A percentile compares a stretch with the other conserved stretches of the same genome.
Conservation (phyloP, 2,329 filamentous ascomycete species). For the Fusarium equiseti region DNA sequence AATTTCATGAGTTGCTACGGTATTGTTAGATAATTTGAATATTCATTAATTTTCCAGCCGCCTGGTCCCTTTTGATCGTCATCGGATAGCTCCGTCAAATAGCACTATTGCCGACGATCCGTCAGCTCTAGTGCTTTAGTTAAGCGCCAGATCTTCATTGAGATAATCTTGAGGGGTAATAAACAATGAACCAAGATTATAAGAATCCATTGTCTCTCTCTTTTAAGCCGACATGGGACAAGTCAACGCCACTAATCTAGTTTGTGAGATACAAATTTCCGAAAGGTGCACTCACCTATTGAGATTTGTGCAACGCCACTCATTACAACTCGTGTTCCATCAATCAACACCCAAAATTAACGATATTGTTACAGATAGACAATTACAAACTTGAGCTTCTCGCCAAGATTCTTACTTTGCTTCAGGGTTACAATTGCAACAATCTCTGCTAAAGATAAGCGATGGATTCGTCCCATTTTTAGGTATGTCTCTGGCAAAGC, state of each 20-base stretch:
- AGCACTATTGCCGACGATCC: accelerated
- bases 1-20: too few relatives aligned
- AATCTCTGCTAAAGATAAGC: not conserved
- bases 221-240: accelerated
- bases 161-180: not conserved
- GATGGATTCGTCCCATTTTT: not conserved
- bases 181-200: not conserved
- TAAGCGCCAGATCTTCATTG: not conserved
- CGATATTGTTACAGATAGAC: too few relatives aligned
- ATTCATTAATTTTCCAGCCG: not conserved
- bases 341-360: not conserved
- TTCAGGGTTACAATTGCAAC: not conserved
- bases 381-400: too few relatives aligned
- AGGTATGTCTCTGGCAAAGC: not conserved
- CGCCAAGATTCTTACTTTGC: not conserved
- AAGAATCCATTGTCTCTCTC: too few relatives aligned
- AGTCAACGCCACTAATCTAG: accelerated
- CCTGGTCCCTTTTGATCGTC: not conserved
- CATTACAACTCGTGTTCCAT: not conserved
- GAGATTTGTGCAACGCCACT: not conserved
- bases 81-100: not conserved
- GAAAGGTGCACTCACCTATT: not conserved
- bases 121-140: not conserved
- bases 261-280: not conserved
- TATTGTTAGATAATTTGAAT: not conserved